A percentile compares a stretch with the other conserved stretches of the same genome.
Evolutionary conservation across 805 yeast species (phyloP).

Genomic region (Zygotorulaspora danielsina): DNA sequence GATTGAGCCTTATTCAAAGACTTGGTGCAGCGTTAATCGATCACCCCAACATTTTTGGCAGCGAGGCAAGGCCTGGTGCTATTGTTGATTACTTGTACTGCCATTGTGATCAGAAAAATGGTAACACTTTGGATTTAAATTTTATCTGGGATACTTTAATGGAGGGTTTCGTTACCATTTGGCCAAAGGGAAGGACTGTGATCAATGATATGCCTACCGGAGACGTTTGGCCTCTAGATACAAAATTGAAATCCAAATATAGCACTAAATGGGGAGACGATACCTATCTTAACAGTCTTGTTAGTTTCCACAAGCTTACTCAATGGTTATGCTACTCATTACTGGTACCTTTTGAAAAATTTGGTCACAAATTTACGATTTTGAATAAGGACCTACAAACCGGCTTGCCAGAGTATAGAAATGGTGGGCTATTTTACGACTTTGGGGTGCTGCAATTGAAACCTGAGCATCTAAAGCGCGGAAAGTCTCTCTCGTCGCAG

Average conservation of each 20-base stretch:
- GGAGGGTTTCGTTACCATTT: slow-evolving; percentile 52
- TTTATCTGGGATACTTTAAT: slow-evolving; percentile 52
- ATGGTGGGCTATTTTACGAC: slow-evolving; percentile 62
- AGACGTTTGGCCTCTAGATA: slow-evolving; percentile 54
- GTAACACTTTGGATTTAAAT: slow-evolving; percentile 40
- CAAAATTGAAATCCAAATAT: slow-evolving; percentile 27
- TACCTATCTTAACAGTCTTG: slow-evolving; percentile 37
- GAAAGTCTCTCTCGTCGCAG: slow-evolving; percentile 36
- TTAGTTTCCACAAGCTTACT: slow-evolving; percentile 61
- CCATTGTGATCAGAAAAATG: slow-evolving; percentile 15
- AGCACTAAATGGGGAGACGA: slow-evolving; percentile 23
- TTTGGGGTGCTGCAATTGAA: slow-evolving; percentile 48
- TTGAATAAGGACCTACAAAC: slow-evolving; percentile 43
- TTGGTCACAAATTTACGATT: slow-evolving; percentile 41
- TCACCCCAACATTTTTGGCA: slow-evolving; percentile 44
- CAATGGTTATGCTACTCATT: slow-evolving; percentile 66
- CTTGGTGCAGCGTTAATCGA: slow-evolving; percentile 45
- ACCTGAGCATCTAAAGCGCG: slow-evolving; percentile 37
- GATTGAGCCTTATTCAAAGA: slow-evolving; percentile 43
- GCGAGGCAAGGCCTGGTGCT: slow-evolving; percentile 49
- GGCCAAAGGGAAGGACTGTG: slow-evolving; percentile 57
- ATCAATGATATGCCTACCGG: slow-evolving; percentile 52
- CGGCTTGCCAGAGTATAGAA: slow-evolving; percentile 58
- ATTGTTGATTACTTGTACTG: slow-evolving; percentile 46
- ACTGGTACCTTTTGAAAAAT: slow-evolving; percentile 46